Evolutionary conservation across 23 red algal genomes (phyloP), one percentile per base, ranked within the genome.

Genomic region (Gracilaria domingensis): DNA sequence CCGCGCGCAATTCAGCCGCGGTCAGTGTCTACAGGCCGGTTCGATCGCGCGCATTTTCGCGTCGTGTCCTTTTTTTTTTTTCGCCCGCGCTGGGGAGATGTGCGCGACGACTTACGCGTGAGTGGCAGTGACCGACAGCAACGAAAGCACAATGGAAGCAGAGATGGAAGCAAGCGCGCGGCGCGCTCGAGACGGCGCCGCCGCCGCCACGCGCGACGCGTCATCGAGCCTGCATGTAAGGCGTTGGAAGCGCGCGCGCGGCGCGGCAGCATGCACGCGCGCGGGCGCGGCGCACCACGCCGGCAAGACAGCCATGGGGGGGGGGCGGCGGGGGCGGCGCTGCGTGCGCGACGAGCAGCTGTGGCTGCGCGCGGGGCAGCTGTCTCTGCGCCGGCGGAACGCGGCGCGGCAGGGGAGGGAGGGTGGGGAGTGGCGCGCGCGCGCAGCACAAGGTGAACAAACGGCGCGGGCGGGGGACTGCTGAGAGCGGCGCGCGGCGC

Each of bases 41-140:
- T 8, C 35, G 8, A 8, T 16, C 12, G 17, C 14, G 66, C 17
- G 14, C 20, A 24, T 58, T 3, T 24, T 35, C 23, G 28, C 65
- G 65, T 1, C 45, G 35, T 18, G 35, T 32, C 6, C 25, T n/a
- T n/a, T n/a, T n/a, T n/a, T n/a, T n/a, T n/a, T n/a, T n/a, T n/a
- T n/a, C n/a, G n/a, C n/a, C n/a, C n/a, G n/a, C n/a, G n/a, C n/a
- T n/a, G n/a, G n/a, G n/a, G n/a, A n/a, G n/a, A n/a, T n/a, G n/a
- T n/a, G n/a, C n/a, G n/a, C n/a, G n/a, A 45, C 4, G 11, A 65
- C 60, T 65, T 65, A 75, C 69, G 69, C 39, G 9, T 47, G 69
- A 26, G 12, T 45, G 17, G 36, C 69, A 45, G 42, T 40, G 36
- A 40, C 7, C 1, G 37, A 1, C 14, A 47, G 69, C 69, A 26